Percentiles rank a stretch among this genome's conserved stretches.
These are phyloP conservation scores for Coelastrella sp. DNA, from an alignment of 139 green algal genomes.

Conservation along the genomic window DNA sequence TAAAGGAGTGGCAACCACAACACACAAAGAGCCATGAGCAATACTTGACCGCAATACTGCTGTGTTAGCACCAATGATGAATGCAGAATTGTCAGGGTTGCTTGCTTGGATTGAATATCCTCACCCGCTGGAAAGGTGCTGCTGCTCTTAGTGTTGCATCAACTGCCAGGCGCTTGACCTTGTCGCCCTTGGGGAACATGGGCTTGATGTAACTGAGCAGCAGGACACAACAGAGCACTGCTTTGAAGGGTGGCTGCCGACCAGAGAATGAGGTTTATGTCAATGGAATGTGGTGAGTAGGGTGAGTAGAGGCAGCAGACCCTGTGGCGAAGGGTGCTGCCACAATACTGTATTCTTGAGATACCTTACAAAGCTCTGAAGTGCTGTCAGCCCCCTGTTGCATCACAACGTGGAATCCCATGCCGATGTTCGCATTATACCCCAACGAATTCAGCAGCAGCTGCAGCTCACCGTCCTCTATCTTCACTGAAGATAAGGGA, in stretches of 20 bases:
- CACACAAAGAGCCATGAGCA: too few species aligned
- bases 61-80: background rate
- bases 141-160: constrained; percentile 96
- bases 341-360: too few species aligned
- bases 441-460: too few species aligned
- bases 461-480: constrained; percentile 59
- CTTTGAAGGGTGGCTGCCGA: too few species aligned
- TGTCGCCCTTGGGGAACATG: constrained; percentile 94
- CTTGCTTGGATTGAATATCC: background rate
- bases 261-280: background rate
- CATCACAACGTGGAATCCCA: too few species aligned
- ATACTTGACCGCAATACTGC: background rate
- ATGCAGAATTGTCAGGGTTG: background rate
- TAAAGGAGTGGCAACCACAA: too few species aligned
- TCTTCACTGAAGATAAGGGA: constrained; percentile 98
- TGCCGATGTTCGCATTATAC: too few species aligned
- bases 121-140: constrained; percentile 93
- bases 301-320: background rate
- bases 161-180: constrained; percentile 95
- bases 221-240: background rate
- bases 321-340: background rate
- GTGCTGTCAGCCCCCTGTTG: too few species aligned
- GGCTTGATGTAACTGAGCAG: constrained; percentile 96
- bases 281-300: background rate
- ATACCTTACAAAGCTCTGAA: too few species aligned